Evolutionary conservation across 2,329 filamentous ascomycete genomes (phyloP).

Genomic region (Lasiodiplodia citricola): DNA sequence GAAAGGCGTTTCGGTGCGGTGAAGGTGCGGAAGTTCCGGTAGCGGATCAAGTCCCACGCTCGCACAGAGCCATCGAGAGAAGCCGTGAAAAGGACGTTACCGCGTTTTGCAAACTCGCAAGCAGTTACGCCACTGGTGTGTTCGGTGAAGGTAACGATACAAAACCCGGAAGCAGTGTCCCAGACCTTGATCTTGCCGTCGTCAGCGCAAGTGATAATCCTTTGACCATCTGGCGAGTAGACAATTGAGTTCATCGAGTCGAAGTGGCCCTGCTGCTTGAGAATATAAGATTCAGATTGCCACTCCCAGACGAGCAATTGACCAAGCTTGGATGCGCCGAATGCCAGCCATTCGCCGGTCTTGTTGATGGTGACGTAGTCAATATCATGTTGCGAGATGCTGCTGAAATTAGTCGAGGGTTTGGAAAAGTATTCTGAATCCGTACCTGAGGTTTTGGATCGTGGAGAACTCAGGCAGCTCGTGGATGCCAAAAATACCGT

Average conservation of each 20-base stretch:
- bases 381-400: slow-evolving; percentile 96
- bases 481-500: slow-evolving; percentile 91
- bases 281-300: slow-evolving; percentile 98
- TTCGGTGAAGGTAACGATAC: slow-evolving; percentile 96
- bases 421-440: background rate
- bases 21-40: slow-evolving; percentile 96
- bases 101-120: slow-evolving; percentile 92
- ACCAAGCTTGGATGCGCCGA: slow-evolving; percentile 92
- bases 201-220: slow-evolving; percentile 90
- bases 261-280: slow-evolving; percentile 97
- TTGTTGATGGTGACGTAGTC: slow-evolving; percentile 94
- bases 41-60: slow-evolving; percentile 95
- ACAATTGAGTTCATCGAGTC: slow-evolving; percentile 93
- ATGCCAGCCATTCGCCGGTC: slow-evolving; percentile 94
- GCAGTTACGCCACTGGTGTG: slow-evolving; percentile 93
- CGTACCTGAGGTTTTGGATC: slow-evolving; percentile 76
- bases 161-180: slow-evolving; percentile 96
- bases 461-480: slow-evolving; percentile 95
- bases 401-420: slow-evolving; percentile 50
- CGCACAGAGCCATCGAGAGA: slow-evolving; percentile 92
- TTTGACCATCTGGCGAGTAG: slow-evolving; percentile 92
- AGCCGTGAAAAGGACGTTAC: slow-evolving; percentile 93
- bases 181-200: slow-evolving; percentile 99
- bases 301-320: slow-evolving; percentile 99
- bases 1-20: slow-evolving; percentile 90